Evolutionary conservation across 176 grass and related monocot genomes (phyloP), one percentile per base, ranked within the genome.

Genomic region (Stipa capillata): DNA sequence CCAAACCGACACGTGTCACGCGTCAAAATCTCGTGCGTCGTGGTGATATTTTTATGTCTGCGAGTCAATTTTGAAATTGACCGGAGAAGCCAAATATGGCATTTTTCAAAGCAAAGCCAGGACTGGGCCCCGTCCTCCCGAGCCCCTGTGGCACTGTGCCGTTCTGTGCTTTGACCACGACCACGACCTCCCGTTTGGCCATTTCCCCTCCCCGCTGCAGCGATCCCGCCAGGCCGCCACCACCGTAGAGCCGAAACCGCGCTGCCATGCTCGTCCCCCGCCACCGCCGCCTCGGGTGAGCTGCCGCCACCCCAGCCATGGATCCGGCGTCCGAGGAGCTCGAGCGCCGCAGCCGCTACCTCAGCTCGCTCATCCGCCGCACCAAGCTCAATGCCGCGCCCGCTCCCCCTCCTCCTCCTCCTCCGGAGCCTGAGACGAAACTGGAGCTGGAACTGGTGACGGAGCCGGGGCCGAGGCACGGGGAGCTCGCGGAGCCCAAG

Each of bases 311-410:
- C 6, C 14, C 18, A 6, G 86, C 52, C 50, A 89, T 89, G 84
- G 91, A 91, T 76, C 91, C 84, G 77, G 91, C 82, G 50, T 92
- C 91, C 60, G 87, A 94, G 79, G 94, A 97, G 84, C 94, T 97
- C 16, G 91, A 97, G 91, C 86, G 89, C 39, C 89, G 91, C 55
- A 97, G 87, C 71, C 91, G 82, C 57, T 94, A 97, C 61, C 86
- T 97, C 48, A 94, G 85, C 65, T 94, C 91, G 47, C 87, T 97
- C 39, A 92, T 97, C 71, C 79, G 85, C 76, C 89, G 91, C 57
- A 88, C 91, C 57, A 97, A 91, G 89, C 72, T 97, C 58, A 63
- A 18, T 69, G 33, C 74, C 34, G 70, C 79, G 29, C 87, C 73
- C 3, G 83, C 78, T 18, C 65, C 20, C 33, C 50, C 21, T 4